Percentiles rank a stretch among this genome's conserved stretches.
These are phyloP conservation scores for Quercus dentata DNA, from an alignment of 306 rosid genomes.

Conservation along the genomic window DNA sequence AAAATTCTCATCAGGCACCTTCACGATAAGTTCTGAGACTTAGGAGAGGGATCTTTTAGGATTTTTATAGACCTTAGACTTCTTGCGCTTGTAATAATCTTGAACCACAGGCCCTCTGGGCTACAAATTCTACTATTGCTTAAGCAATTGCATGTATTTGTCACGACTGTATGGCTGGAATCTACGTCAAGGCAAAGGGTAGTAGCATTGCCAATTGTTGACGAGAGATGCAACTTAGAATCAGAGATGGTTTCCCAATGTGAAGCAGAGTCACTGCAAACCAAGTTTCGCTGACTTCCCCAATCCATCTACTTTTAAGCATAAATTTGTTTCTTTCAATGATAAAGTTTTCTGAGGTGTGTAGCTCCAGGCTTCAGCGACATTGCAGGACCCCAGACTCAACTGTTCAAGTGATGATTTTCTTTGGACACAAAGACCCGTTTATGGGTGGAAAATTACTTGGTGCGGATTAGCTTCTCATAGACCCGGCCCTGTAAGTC, in stretches of 20 bases:
- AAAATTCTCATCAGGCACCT: too few species aligned
- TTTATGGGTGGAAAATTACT: slow-evolving; percentile 68
- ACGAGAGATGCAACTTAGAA: slow-evolving; percentile 68
- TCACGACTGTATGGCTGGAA: slow-evolving; percentile 45
- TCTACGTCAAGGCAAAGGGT: slow-evolving; percentile 66
- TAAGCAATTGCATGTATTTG: slow-evolving; percentile 75
- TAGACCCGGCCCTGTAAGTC: slow-evolving; percentile 52
- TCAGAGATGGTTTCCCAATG: slow-evolving; percentile 70
- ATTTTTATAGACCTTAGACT: slow-evolving; percentile 8
- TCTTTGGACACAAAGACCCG: slow-evolving; percentile 61
- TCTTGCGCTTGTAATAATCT: slow-evolving; percentile 57
- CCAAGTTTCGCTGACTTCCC: slow-evolving; percentile 50
- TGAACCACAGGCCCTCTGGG: slow-evolving; percentile 86
- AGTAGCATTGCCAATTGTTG: slow-evolving; percentile 36
- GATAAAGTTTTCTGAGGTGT: slow-evolving; percentile 41
- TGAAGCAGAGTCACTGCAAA: slow-evolving; percentile 39
- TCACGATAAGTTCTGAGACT: too few species aligned
- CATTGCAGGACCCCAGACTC: slow-evolving; percentile 49
- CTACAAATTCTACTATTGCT: slow-evolving; percentile 41
- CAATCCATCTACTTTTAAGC: slow-evolving; percentile 45
- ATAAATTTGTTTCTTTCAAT: slow-evolving; percentile 57
- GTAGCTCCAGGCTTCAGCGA: slow-evolving; percentile 60
- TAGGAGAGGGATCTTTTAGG: too few species aligned
- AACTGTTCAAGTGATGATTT: slow-evolving; percentile 37
- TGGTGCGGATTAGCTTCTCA: slow-evolving; percentile 24